phyloP scores from a whole-genome alignment of 345 rosid genomes.

The Camelina sativa region DNA sequence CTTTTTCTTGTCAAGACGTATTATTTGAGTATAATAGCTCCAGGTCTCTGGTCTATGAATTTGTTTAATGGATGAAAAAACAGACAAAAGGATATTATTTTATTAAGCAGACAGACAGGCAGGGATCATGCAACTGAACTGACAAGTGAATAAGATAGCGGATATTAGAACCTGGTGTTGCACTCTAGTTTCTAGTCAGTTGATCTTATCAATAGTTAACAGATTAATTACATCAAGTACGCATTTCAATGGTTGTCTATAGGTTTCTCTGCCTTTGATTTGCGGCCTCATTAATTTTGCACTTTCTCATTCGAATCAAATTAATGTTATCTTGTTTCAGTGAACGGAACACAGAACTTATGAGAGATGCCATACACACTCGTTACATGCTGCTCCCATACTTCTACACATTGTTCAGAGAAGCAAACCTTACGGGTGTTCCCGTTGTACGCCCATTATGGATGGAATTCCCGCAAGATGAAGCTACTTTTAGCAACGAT shows the following conservation, averaged over 20 bases:
- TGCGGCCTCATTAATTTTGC: not conserved
- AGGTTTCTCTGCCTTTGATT: slow-evolving; percentile 22
- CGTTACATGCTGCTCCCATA: slow-evolving; percentile 93
- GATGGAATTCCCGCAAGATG: slow-evolving; percentile 99
- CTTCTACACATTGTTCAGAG: slow-evolving; percentile 94
- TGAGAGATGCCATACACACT: slow-evolving; percentile 84
- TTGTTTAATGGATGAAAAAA: not conserved
- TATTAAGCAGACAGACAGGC: too few relatives aligned
- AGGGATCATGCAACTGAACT: not conserved
- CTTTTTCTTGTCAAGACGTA: not conserved
- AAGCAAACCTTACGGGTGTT: slow-evolving; percentile 84
- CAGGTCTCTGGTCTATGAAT: slow-evolving; percentile 10
- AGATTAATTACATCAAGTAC: slow-evolving; percentile 8
- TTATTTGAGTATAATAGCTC: not conserved
- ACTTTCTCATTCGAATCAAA: not conserved
- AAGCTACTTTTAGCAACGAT: slow-evolving; percentile 78
- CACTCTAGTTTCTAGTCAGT: slow-evolving; percentile 12
- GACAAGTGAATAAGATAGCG: not conserved
- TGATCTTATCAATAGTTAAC: not conserved
- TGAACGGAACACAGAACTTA: slow-evolving; percentile 77
- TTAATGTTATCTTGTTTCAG: slow-evolving; percentile 50
- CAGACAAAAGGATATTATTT: not conserved
- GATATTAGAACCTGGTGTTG: not conserved
- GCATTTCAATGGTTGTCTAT: slow-evolving; percentile 9
- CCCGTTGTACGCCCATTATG: slow-evolving; percentile 91